Base-by-base conservation (phyloP, 768 basidiomycete genomes). In the Boletus edulis region DNA sequence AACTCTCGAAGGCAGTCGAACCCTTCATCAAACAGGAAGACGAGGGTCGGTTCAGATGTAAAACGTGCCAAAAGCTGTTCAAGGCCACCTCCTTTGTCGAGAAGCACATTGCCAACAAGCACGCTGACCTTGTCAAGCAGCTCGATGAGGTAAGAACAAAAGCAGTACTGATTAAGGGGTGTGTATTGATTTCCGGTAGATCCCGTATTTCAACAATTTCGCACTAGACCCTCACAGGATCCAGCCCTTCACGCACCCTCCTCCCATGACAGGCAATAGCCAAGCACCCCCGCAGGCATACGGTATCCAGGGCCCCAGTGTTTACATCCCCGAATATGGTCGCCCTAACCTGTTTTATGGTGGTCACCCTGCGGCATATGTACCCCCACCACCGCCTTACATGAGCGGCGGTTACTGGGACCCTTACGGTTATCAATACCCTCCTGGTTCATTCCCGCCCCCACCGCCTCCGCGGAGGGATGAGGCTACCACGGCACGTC, bases 31-130 rank as follows among this genome's bases (percentile, higher is more conserved):
- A 95, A 73, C 90, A 94, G 69, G 96, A 98, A 72, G 96, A 98
- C 62, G 93, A 96, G 72, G 91, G 88, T 65, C 98, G 97, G 69
- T 98, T 91, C 76, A 81, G 97, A 59, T 99, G 97, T 77, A 96
- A 92, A 77, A 87, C 86, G 29, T 99, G 97, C 72, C 87, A 86
- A 73, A 99, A 99, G 76, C 79, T 98, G 20, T 99, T 99, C 86
- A 95, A 95, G 71, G 97, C 94, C 5, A 89, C 91, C 34, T 85
- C 94, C 24, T 99, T 98, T 73, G 91, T 98, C 46, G 93, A 96
- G 75, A 98, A 98, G 78, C 97, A 99, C 69, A 87, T 99, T 57
- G 83, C 87, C 13, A 93, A 95, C 70, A 98, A 98, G 70, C 97
- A 99, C 68, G 77, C 88, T 12, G 91, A 97, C 56, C 76, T 92